These are phyloP conservation scores for Globisporangium sylvaticum DNA, from an alignment of 352 stramenopile genomes.

Conservation along the genomic window DNA sequence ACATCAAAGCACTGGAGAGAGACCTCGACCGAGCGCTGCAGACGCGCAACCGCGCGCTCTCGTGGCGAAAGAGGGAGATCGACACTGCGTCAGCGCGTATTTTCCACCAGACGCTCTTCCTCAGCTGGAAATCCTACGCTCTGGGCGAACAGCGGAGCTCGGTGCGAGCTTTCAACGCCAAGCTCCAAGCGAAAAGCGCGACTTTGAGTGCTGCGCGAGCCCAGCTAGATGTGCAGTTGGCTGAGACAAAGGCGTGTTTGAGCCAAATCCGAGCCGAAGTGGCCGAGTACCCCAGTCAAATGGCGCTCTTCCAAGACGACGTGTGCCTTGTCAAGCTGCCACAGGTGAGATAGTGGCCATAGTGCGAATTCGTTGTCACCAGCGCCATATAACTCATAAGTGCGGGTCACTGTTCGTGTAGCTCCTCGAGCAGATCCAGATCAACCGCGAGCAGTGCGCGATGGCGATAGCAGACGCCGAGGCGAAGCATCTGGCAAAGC, in stretches of 20 bases:
- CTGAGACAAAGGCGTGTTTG: neutral
- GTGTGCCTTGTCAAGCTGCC: conserved; percentile 15
- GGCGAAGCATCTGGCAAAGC: neutral
- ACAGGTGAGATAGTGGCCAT: neutral
- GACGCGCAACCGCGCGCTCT: conserved; percentile 32
- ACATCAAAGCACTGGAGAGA: conserved; percentile 19
- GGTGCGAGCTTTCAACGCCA: neutral
- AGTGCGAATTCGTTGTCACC: neutral
- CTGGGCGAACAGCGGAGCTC: neutral
- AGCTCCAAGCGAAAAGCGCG: neutral
- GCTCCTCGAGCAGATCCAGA: conserved; percentile 7
- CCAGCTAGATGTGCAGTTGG: conserved; percentile 4
- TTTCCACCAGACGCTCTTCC: conserved; percentile 17
- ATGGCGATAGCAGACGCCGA: conserved; percentile 30
- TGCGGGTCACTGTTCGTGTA: neutral
- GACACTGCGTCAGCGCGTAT: conserved; percentile 1
- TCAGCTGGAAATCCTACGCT: conserved; percentile 24
- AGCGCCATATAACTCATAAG: no score
- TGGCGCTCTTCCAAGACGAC: conserved; percentile 18
- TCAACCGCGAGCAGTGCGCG: conserved; percentile 18
- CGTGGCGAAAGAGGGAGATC: conserved; percentile 25
- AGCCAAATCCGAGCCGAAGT: neutral
- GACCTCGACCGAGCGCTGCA: conserved; percentile 18
- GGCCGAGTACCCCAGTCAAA: neutral
- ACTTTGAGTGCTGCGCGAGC: neutral